Base-by-base conservation (phyloP, 495 filamentous ascomycete genomes). In the Beverwykella pulmonaria region DNA sequence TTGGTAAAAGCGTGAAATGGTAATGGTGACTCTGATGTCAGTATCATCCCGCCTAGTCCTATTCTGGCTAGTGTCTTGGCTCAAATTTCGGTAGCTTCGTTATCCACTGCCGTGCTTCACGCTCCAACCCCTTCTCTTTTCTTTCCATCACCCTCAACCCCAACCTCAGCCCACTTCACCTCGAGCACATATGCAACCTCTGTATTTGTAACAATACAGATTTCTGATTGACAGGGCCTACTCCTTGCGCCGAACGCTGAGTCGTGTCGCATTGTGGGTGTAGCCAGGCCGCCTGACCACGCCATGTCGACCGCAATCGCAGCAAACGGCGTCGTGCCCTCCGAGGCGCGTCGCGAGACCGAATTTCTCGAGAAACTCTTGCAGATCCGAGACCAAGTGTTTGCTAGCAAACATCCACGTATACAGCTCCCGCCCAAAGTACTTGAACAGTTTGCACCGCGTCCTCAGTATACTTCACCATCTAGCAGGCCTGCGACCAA, bases 331-430 rank as follows among this genome's bases (percentile, higher is more conserved):
- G 49, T 53, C 19, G 61, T 53, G 44, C 34, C 68, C 27, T 48
- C 64, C 2, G 65, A 70, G 25, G 30, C 57, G 47, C 67, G 50
- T 41, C 69, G 70, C 50, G 70, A 77, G 39, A 65, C 62, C 36
- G 65, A 75, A 59, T 75, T 78, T 46, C 91, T 87, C 77, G 84
- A 88, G 71, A 91, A 89, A 73, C 87, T 96, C 70, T 74, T 92
- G 59, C 82, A 78, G 61, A 86, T 96, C 70, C 88, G 86, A 70
- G 88, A 93, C 81, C 83, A 89, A 52, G 84, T 96, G 60, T 82
- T 90, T 75, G 81, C 87, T 65, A 89, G 89, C 55, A 86, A 82
- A 69, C 90, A 94, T 76, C 85, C 90, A 54, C 84, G 85, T 67
- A 83, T 93, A 76, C 92, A 88, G 65, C 82, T 88, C 53, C 86